These are phyloP conservation scores for Ceratobasidium sp. DNA, from an alignment of 1,284 basidiomycete genomes.

Conservation along the genomic window DNA sequence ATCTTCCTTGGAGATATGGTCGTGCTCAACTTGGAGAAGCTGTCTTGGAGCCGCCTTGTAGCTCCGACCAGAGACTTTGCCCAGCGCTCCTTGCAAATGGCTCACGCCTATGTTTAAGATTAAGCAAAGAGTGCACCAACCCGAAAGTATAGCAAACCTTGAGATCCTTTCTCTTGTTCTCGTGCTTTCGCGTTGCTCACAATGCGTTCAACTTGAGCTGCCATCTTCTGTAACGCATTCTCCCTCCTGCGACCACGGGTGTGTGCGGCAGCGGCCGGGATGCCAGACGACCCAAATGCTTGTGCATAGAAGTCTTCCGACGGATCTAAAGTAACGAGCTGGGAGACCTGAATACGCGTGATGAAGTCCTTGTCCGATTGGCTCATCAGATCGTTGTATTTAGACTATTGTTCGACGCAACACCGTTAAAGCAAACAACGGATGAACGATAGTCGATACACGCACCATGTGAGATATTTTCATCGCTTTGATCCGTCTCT, in stretches of 20 bases:
- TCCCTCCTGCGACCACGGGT: constrained; percentile 75
- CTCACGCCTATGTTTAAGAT: constrained; percentile 5
- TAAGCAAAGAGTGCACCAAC: not conserved
- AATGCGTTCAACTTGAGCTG: constrained; percentile 95
- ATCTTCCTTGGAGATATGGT: constrained; percentile 61
- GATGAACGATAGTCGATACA: constrained; percentile 28
- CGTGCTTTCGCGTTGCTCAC: constrained; percentile 90
- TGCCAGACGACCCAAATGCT: constrained; percentile 75
- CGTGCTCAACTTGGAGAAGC: constrained; percentile 82
- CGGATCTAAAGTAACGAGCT: constrained; percentile 94
- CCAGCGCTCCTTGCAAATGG: constrained; percentile 90
- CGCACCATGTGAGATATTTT: constrained; percentile 87
- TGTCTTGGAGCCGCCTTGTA: constrained; percentile 96
- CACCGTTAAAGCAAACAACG: constrained; percentile 39
- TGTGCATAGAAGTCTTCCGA: constrained; percentile 99
- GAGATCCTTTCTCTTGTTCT: constrained; percentile 78
- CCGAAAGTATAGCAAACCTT: constrained; percentile 55
- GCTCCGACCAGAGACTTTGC: constrained; percentile 89
- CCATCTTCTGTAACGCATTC: constrained; percentile 96
- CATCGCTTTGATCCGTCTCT: constrained; percentile 75
- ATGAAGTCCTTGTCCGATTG: constrained; percentile 99
- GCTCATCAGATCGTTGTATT: constrained; percentile 98
- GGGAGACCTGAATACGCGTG: constrained; percentile 98
- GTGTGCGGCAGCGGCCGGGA: constrained; percentile 52
- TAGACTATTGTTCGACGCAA: constrained; percentile 63